A percentile compares a stretch with the other conserved stretches of the same genome.
These are phyloP conservation scores for Cynara cardunculus DNA, from an alignment of 129 eudicot genomes.

Conservation along the genomic window DNA sequence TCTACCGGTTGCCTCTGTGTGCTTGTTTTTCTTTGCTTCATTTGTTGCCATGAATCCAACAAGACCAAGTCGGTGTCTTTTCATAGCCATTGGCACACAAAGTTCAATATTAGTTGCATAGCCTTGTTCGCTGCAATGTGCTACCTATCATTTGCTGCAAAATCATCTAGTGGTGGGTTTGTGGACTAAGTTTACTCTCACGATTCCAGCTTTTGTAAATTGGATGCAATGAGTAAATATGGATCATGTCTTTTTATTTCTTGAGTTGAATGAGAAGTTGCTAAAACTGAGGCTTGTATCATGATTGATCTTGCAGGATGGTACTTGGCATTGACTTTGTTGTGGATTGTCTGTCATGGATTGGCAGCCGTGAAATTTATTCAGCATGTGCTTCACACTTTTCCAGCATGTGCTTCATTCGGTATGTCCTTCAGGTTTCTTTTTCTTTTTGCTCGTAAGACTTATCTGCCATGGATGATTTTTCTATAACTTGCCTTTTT, in stretches of 20 bases:
- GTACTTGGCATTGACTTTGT: conserved; percentile 32
- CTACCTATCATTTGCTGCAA: conserved; percentile 39
- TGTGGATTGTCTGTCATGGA: conserved; percentile 71
- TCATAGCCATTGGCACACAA: conserved; percentile 24
- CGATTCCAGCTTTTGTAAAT: background rate
- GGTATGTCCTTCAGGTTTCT: conserved; percentile 34
- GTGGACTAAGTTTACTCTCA: background rate
- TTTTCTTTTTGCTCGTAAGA: background rate
- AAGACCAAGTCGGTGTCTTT: conserved; percentile 15
- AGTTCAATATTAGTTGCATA: conserved; percentile 32
- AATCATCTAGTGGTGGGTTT: conserved; percentile 33
- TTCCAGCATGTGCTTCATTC: conserved; percentile 89
- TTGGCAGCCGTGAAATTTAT: conserved; percentile 57
- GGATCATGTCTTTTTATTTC: background rate
- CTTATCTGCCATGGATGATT: background rate
- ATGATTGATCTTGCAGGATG: conserved; percentile 38
- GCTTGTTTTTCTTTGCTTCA: conserved; percentile 48
- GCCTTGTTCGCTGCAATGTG: conserved; percentile 37
- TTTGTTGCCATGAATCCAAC: conserved; percentile 21
- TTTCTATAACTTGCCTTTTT: background rate
- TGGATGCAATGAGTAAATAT: background rate
- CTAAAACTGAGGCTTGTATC: background rate
- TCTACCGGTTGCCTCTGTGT: conserved; percentile 56
- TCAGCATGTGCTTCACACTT: conserved; percentile 63
- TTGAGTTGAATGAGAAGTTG: background rate